A percentile compares a stretch with the other conserved stretches of the same genome.
phyloP scores from a whole-genome alignment of 2,329 filamentous ascomycete species.

The Pseudogymnoascus sp. region DNA sequence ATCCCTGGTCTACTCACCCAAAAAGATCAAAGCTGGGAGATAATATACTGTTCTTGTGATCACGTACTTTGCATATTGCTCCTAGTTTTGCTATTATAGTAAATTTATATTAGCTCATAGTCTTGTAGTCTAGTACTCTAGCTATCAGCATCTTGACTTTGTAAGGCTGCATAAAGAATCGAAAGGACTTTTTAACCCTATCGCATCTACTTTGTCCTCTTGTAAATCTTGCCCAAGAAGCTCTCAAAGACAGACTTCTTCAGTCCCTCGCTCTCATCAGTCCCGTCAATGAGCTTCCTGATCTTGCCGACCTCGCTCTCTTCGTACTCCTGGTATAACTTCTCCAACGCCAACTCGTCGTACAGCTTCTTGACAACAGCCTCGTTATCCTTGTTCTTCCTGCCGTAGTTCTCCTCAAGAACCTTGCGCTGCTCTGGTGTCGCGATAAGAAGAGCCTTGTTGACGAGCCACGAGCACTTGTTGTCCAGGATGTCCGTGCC shows the following conservation, averaged over 20 bases:
- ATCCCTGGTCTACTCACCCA: background rate
- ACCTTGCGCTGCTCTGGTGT: slow-evolving; percentile 79
- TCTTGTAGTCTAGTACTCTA: background rate
- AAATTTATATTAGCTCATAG: background rate
- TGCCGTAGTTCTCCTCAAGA: slow-evolving; percentile 88
- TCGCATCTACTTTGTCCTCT: slow-evolving; percentile 73
- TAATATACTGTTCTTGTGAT: background rate
- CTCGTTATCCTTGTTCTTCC: slow-evolving; percentile 78
- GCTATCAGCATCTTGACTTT: background rate
- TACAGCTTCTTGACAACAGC: slow-evolving; percentile 81
- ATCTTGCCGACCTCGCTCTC: slow-evolving; percentile 78
- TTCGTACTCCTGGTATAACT: slow-evolving; percentile 81
- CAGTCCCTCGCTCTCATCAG: slow-evolving; percentile 81
- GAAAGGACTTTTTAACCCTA: background rate
- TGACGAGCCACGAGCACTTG: slow-evolving; percentile 98
- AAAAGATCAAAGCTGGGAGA: background rate
- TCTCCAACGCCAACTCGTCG: slow-evolving; percentile 74
- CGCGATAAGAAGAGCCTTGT: slow-evolving; percentile 76
- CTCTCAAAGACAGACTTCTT: slow-evolving; percentile 85
- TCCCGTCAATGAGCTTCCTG: slow-evolving; percentile 60
- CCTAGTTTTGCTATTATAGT: background rate
- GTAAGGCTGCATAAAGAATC: background rate
- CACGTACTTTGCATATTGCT: background rate
- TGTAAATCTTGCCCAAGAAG: slow-evolving; percentile 96
- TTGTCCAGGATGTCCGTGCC: slow-evolving; percentile 99